phyloP scores from a whole-genome alignment of 2,329 filamentous ascomycete species.

The Dothidotthia symphoricarpi region DNA sequence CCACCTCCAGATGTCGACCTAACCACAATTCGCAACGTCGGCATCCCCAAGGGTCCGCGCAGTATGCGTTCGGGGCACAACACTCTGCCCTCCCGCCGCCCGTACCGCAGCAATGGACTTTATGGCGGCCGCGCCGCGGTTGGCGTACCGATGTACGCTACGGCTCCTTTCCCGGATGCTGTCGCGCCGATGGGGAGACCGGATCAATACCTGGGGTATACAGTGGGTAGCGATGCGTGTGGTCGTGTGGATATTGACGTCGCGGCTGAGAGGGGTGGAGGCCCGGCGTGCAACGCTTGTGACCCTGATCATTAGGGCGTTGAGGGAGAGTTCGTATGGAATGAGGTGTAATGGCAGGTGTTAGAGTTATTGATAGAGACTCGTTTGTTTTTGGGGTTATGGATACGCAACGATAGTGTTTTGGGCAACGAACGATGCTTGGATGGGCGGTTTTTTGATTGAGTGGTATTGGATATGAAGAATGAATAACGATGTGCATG shows the following conservation, averaged over 20 bases:
- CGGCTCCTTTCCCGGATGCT: constrained; percentile 33
- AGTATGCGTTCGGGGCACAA: constrained; percentile 1
- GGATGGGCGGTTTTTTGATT: too few species aligned
- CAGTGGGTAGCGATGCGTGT: constrained; percentile 12
- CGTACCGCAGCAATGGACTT: constrained; percentile 19
- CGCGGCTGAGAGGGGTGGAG: constrained; percentile 17
- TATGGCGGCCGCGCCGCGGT: constrained; percentile 16
- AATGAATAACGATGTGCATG: too few species aligned
- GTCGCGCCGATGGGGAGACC: constrained; percentile 24
- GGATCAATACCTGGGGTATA: constrained; percentile 7
- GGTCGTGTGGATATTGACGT: constrained; percentile 14
- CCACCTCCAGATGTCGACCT: constrained; percentile 8
- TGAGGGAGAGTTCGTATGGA: too few species aligned
- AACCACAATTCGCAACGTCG: constrained; percentile 14
- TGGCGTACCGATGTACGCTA: constrained; percentile 33
- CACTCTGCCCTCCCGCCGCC: constrained; percentile 9
- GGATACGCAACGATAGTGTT: too few species aligned
- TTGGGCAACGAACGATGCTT: too few species aligned
- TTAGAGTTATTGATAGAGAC: too few species aligned
- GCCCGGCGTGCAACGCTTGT: constrained; percentile 16
- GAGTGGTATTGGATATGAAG: too few species aligned
- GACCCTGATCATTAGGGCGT: constrained; percentile 12
- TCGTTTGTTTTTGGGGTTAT: too few species aligned
- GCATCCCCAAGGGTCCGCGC: constrained; percentile 1
- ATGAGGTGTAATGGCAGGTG: too few species aligned